Conservation (phyloP, 2,329 filamentous ascomycete species). For the Kalaharituber pfeilii region DNA sequence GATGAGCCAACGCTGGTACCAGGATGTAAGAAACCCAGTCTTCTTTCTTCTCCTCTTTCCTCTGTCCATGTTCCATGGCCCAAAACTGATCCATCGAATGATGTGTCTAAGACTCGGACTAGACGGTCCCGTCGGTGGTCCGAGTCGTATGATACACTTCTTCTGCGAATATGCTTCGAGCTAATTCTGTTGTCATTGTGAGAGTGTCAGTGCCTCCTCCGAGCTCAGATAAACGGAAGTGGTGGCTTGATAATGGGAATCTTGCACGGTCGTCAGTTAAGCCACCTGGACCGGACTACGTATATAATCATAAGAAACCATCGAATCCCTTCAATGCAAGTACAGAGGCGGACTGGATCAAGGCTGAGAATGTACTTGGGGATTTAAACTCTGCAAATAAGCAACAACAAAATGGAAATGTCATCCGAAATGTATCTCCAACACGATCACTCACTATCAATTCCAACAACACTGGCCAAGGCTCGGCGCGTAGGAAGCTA, state of each 20-base stretch:
- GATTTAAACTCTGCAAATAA: constrained; percentile 1
- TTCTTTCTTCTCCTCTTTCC: constrained; percentile 32
- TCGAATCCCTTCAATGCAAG: constrained; percentile 66
- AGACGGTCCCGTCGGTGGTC: too few species aligned
- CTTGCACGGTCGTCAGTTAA: constrained; percentile 56
- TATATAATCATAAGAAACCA: constrained; percentile 54
- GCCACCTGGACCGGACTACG: constrained; percentile 44
- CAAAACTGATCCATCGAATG: too few species aligned
- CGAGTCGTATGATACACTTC: constrained; percentile 14
- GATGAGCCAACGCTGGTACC: constrained; percentile 66
- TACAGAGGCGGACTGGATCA: constrained; percentile 70
- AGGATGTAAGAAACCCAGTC: constrained; percentile 49
- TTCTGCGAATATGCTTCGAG: constrained; percentile 2
- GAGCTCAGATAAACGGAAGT: constrained; percentile 50
- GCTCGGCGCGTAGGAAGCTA: constrained; percentile 37
- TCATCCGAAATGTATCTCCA: too few species aligned
- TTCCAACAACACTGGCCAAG: too few species aligned
- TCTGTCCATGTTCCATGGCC: constrained; percentile 11
- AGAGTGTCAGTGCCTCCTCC: constrained; percentile 42
- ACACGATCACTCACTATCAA: too few species aligned
- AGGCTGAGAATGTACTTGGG: too few species aligned
- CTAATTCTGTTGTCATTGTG: too few species aligned
- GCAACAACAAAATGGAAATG: too few species aligned
- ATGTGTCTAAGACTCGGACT: too few species aligned
- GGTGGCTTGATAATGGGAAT: constrained; percentile 53